phyloP scores from a whole-genome alignment of 805 yeast species.

The Starmerella kuoi region DNA sequence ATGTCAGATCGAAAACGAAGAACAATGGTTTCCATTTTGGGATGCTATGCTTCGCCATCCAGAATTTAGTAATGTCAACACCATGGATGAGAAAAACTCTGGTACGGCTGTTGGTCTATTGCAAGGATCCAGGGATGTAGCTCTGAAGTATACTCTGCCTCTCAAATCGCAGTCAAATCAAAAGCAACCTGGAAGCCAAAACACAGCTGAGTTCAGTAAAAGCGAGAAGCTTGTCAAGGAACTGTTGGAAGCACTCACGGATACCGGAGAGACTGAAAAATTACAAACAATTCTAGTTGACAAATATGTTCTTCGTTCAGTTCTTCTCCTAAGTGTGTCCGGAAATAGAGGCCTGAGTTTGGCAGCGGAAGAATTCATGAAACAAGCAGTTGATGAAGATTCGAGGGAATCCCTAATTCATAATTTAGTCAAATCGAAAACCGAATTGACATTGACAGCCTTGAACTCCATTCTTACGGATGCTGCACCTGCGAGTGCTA shows the following conservation, averaged over 20 bases:
- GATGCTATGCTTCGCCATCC: not conserved
- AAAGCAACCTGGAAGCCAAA: not conserved
- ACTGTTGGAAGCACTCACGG: slow-evolving; percentile 9
- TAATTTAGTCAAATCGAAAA: not conserved
- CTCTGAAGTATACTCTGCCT: slow-evolving; percentile 4
- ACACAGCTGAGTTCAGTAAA: not conserved
- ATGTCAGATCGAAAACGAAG: not conserved
- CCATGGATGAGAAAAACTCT: not conserved
- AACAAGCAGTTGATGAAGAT: slow-evolving; percentile 5
- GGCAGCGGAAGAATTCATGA: slow-evolving; percentile 12
- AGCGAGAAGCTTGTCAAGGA: slow-evolving; percentile 2
- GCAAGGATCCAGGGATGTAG: slow-evolving; percentile 7
- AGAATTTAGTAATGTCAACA: not conserved
- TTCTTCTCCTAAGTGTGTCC: slow-evolving; percentile 5
- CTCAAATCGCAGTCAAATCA: not conserved
- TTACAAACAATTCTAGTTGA: slow-evolving; percentile 2
- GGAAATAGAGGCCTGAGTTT: slow-evolving; percentile 10
- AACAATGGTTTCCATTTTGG: not conserved
- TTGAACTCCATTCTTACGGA: slow-evolving; percentile 5
- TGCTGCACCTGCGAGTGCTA: slow-evolving; percentile 2
- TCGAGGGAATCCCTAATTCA: not conserved
- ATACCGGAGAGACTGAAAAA: slow-evolving; percentile 1
- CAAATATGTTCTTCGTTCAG: slow-evolving; percentile 1
- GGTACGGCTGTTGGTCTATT: slow-evolving; percentile 4
- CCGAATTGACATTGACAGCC: slow-evolving; percentile 2